phyloP scores from a whole-genome alignment of 306 rosid genomes.

The Vigna trinervia region DNA sequence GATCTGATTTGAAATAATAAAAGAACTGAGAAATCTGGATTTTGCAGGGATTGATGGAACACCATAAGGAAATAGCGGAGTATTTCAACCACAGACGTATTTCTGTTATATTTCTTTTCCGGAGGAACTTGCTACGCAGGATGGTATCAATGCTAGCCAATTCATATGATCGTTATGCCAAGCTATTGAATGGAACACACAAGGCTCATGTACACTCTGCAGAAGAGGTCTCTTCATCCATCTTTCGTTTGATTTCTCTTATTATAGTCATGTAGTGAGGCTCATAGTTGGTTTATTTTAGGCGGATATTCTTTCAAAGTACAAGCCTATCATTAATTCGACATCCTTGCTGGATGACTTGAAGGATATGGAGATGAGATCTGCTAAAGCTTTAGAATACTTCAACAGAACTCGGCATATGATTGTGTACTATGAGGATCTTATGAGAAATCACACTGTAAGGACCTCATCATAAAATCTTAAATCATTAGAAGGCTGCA shows the following conservation, averaged over 20 bases:
- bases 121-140: slow-evolving; percentile 78
- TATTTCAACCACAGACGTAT: slow-evolving; percentile 79
- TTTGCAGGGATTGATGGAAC: slow-evolving; percentile 84
- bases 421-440: slow-evolving; percentile 83
- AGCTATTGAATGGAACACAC: slow-evolving; percentile 92
- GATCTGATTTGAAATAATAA: slow-evolving; percentile 21
- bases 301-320: slow-evolving; percentile 84
- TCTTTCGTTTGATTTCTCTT: slow-evolving; percentile 8
- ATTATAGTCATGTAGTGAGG: slow-evolving; percentile 16
- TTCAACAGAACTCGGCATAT: slow-evolving; percentile 82
- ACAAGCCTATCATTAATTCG: slow-evolving; percentile 77
- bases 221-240: slow-evolving; percentile 69
- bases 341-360: slow-evolving; percentile 65
- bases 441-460: slow-evolving; percentile 72
- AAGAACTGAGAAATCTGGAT: slow-evolving; percentile 40
- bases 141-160: slow-evolving; percentile 87
- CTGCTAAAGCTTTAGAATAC: slow-evolving; percentile 67
- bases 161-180: slow-evolving; percentile 90
- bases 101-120: slow-evolving; percentile 82
- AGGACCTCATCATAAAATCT: slow-evolving; percentile 43
- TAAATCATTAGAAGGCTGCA: neutral
- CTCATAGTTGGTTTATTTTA: slow-evolving; percentile 47
- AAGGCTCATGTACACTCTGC: slow-evolving; percentile 90
- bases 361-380: slow-evolving; percentile 68
- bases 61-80: slow-evolving; percentile 74